phyloP scores from a whole-genome alignment of 148 eudicot genomes.

The Spergularia bocconei region DNA sequence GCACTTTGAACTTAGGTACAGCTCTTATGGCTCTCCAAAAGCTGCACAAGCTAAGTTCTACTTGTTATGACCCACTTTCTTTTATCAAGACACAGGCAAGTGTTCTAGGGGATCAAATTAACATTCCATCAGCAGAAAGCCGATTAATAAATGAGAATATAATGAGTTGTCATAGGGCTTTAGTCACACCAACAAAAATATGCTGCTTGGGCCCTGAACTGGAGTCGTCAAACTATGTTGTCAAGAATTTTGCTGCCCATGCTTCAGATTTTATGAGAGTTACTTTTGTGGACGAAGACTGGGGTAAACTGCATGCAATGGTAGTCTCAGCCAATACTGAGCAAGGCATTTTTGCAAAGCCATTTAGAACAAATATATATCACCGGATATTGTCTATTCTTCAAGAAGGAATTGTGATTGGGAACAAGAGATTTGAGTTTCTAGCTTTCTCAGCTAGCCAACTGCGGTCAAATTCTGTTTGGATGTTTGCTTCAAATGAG shows the following conservation, averaged over 20 bases:
- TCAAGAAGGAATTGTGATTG: constrained; percentile 73
- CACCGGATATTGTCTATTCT: constrained; percentile 71
- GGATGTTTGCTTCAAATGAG: constrained; percentile 99
- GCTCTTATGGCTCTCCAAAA: constrained; percentile 57
- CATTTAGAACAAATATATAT: constrained; percentile 63
- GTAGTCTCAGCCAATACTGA: constrained; percentile 54
- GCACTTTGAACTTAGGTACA: constrained; percentile 42
- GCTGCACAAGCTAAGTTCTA: constrained; percentile 60
- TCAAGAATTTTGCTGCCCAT: constrained; percentile 70
- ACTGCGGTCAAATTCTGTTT: constrained; percentile 83
- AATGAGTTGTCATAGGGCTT: constrained; percentile 86
- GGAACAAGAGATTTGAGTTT: constrained; percentile 74
- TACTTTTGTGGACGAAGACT: constrained; percentile 97
- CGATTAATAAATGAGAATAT: constrained; percentile 47
- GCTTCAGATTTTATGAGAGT: constrained; percentile 86
- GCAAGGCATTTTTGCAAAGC: constrained; percentile 72
- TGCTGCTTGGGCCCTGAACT: constrained; percentile 92
- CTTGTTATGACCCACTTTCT: constrained; percentile 73
- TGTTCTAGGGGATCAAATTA: constrained; percentile 32
- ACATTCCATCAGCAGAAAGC: constrained; percentile 40
- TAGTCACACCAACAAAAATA: constrained; percentile 79
- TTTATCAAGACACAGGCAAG: constrained; percentile 47
- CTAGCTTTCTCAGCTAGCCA: constrained; percentile 97
- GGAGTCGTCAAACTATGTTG: constrained; percentile 81
- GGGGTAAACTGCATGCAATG: constrained; percentile 65